phyloP scores from a whole-genome alignment of 352 stramenopile genomes.

The Globisporangium rhizosaccharum region DNA sequence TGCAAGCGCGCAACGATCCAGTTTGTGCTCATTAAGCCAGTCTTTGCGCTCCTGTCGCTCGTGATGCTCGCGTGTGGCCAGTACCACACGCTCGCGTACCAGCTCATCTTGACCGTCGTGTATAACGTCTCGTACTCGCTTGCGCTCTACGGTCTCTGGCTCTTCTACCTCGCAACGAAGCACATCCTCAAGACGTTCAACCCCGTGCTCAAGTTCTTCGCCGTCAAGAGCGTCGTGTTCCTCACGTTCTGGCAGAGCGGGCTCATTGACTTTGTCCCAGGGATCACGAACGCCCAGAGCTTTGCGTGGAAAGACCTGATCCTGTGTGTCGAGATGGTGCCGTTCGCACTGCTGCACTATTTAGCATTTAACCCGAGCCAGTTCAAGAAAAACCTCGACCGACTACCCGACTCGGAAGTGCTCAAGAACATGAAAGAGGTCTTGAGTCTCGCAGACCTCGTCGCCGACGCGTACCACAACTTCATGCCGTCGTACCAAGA shows the following conservation, averaged over 20 bases:
- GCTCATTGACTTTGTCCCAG: slow-evolving; percentile 80
- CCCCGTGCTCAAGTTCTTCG: slow-evolving; percentile 91
- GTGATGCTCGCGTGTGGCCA: slow-evolving; percentile 69
- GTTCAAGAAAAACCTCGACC: slow-evolving; percentile 77
- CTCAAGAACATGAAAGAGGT: slow-evolving; percentile 89
- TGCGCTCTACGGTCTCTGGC: slow-evolving; percentile 85
- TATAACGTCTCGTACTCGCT: slow-evolving; percentile 91
- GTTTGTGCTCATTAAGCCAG: slow-evolving; percentile 90
- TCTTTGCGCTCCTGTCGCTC: slow-evolving; percentile 84
- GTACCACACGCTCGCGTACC: slow-evolving; percentile 79
- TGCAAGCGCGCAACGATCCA: slow-evolving; percentile 91
- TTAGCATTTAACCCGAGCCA: slow-evolving; percentile 78
- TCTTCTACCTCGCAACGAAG: slow-evolving; percentile 90
- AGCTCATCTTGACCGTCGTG: slow-evolving; percentile 77
- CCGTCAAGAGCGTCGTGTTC: slow-evolving; percentile 91
- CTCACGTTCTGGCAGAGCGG: slow-evolving; percentile 91
- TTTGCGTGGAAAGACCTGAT: slow-evolving; percentile 91
- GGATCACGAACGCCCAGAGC: slow-evolving; percentile 79
- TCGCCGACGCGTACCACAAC: slow-evolving; percentile 83
- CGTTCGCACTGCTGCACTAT: slow-evolving; percentile 72
- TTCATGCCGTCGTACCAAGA: slow-evolving; percentile 85
- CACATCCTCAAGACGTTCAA: slow-evolving; percentile 80
- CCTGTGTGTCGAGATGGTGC: slow-evolving; percentile 87
- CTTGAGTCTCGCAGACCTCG: slow-evolving; percentile 69
- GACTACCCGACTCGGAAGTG: slow-evolving; percentile 69